These are phyloP conservation scores for Vitis riparia DNA, from an alignment of 164 flowering plant genomes.

Conservation along the genomic window DNA sequence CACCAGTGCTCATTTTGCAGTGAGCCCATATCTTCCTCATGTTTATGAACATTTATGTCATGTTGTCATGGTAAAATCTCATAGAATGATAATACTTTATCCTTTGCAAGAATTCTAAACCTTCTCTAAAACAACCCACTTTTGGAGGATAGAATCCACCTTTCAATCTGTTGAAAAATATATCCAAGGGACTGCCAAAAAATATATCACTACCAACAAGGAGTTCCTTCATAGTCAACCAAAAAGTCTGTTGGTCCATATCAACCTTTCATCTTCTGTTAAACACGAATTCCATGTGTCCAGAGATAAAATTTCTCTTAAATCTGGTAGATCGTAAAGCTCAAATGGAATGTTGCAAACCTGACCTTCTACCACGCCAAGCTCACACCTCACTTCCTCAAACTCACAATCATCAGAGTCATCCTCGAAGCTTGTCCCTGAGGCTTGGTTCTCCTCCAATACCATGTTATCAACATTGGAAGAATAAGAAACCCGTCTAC, in stretches of 20 bases:
- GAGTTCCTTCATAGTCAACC: conserved; percentile 35
- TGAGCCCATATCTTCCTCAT: too few species aligned
- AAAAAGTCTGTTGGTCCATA: conserved; percentile 39
- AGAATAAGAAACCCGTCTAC: neutral
- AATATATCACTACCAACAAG: conserved; percentile 30
- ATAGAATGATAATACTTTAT: too few species aligned
- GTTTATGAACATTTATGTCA: too few species aligned
- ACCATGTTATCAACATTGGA: conserved; percentile 4
- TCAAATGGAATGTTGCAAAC: conserved; percentile 38
- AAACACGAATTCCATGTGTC: too few species aligned
- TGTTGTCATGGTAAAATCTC: too few species aligned
- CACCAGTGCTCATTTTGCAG: too few species aligned
- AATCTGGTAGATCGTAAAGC: conserved; percentile 37
- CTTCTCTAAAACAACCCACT: neutral
- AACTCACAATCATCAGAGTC: conserved; percentile 25
- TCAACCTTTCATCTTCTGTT: conserved; percentile 23
- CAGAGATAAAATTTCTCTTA: conserved; percentile 30
- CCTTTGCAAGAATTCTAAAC: too few species aligned
- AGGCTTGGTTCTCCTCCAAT: conserved; percentile 9
- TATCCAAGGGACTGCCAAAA: conserved; percentile 35
- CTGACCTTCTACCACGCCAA: conserved; percentile 32
- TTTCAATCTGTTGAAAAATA: conserved; percentile 29
- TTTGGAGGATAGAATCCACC: conserved; percentile 34
- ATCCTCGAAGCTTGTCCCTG: conserved; percentile 19
- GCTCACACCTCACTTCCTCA: conserved; percentile 25